These are phyloP conservation scores for Cryptococcus floricola DNA, from an alignment of 1,284 basidiomycete species.

Conservation along the genomic window DNA sequence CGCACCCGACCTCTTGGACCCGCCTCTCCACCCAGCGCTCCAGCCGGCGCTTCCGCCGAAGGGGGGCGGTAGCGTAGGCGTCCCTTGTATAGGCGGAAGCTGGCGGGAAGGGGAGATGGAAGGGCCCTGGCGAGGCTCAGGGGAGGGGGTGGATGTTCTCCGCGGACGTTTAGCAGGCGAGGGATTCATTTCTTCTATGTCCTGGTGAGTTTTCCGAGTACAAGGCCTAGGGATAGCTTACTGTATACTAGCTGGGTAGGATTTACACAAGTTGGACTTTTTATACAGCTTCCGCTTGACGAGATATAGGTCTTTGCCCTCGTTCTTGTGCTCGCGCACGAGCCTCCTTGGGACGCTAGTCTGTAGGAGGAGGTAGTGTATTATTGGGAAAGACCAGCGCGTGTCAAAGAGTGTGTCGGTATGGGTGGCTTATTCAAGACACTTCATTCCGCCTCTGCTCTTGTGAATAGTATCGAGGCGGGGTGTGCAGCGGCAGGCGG, in stretches of 20 bases:
- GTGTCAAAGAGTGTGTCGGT: too few species aligned
- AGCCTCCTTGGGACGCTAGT: too few species aligned
- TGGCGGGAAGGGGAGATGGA: slow-evolving; percentile 16
- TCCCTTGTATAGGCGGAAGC: slow-evolving; percentile 17
- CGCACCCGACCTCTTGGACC: slow-evolving; percentile 19
- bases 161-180: slow-evolving; percentile 21
- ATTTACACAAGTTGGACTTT: background rate
- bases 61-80: slow-evolving; percentile 10
- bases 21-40: slow-evolving; percentile 10
- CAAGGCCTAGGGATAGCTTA: background rate
- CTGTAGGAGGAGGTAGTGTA: too few species aligned
- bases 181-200: slow-evolving; percentile 13
- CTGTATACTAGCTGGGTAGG: too few species aligned
- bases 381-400: too few species aligned
- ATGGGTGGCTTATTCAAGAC: too few species aligned
- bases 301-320: background rate
- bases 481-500: too few species aligned
- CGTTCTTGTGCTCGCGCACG: background rate
- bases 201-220: background rate
- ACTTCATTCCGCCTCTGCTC: too few species aligned
- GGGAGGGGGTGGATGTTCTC: slow-evolving; percentile 15
- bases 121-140: slow-evolving; percentile 7
- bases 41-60: slow-evolving; percentile 15
- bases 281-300: background rate
- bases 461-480: too few species aligned